phyloP scores from a whole-genome alignment of 805 yeast species.

The Candida ovalis region DNA sequence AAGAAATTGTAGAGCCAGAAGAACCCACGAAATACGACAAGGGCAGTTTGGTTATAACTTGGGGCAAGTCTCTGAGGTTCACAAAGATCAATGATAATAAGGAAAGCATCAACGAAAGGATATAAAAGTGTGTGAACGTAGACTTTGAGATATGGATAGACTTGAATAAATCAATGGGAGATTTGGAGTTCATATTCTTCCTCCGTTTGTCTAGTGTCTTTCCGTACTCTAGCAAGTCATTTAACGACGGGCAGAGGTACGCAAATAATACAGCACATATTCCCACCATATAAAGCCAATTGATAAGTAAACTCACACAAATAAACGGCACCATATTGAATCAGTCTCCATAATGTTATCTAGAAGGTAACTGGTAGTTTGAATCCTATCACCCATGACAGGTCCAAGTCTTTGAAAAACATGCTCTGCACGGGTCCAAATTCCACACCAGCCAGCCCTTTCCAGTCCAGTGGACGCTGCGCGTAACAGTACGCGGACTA shows the following conservation, averaged over 20 bases:
- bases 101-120: conserved; percentile 32
- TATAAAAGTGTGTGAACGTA: conserved; percentile 62
- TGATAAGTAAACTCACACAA: conserved; percentile 1
- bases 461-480: too few species aligned
- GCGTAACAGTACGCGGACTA: too few species aligned
- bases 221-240: conserved; percentile 41
- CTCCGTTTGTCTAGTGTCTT: conserved; percentile 30
- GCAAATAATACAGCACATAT: conserved; percentile 31
- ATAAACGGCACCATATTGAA: background rate
- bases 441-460: too few species aligned
- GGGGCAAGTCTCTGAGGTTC: background rate
- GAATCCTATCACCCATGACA: too few species aligned
- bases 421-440: too few species aligned
- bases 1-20: conserved; percentile 6
- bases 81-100: conserved; percentile 4
- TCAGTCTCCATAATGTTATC: too few species aligned
- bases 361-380: too few species aligned
- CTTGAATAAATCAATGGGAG: background rate
- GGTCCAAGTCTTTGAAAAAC: too few species aligned
- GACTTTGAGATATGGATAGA: conserved; percentile 52
- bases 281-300: conserved; percentile 7
- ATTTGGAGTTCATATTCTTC: background rate
- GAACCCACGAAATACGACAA: background rate
- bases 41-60: background rate
- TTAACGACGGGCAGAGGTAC: conserved; percentile 26